phyloP scores from a whole-genome alignment of 345 rosid species.

The Eucalyptus tenuipes region DNA sequence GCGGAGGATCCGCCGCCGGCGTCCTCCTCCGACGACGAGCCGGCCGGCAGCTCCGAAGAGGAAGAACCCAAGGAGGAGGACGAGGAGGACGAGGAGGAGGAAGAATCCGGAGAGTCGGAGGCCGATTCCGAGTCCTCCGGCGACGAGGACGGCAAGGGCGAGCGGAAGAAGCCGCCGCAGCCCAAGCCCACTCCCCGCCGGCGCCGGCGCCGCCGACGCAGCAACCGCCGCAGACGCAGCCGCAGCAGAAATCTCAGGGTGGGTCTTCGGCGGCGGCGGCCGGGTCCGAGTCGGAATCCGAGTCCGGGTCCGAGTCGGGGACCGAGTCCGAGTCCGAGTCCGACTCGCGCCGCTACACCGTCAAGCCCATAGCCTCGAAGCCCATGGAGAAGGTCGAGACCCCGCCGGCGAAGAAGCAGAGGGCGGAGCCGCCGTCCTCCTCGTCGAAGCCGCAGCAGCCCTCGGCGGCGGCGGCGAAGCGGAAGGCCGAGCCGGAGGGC shows the following conservation, averaged over 20 bases:
- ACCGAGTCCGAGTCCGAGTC: background rate
- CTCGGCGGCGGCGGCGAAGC: background rate
- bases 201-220: background rate
- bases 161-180: background rate
- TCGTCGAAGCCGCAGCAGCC: background rate
- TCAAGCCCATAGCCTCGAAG: background rate
- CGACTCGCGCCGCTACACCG: background rate
- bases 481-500: background rate
- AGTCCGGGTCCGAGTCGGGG: background rate
- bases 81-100: background rate
- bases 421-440: background rate
- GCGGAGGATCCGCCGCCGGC: background rate
- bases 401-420: background rate
- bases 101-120: background rate
- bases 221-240: background rate
- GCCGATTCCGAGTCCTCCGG: background rate
- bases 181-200: background rate
- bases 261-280: background rate
- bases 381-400: background rate
- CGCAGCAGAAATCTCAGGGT: background rate
- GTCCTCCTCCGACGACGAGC: background rate
- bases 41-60: background rate
- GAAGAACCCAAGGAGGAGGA: background rate
- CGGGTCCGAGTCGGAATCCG: background rate
- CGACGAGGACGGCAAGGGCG: background rate